Base-by-base conservation (phyloP, 1,139 yeast genomes). In the Scheffersomyces lignicola region DNA sequence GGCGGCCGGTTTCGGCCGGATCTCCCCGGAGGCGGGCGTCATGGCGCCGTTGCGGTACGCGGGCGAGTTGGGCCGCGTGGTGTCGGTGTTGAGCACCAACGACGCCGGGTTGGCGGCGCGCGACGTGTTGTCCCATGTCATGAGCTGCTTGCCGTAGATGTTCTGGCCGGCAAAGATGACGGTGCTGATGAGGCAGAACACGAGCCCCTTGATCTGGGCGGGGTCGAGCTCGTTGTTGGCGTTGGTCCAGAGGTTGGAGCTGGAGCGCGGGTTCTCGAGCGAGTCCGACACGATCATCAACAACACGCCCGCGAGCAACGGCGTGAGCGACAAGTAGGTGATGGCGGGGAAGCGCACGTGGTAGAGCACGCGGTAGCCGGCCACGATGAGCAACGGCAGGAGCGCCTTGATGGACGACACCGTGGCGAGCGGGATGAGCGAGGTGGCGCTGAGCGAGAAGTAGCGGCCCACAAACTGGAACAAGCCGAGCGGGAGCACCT, bases 361-460 rank as follows among this genome's bases (percentile, higher is more conserved):
- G 42, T 65, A 66, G 10, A 65, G 37, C 4, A 62, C 24, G 27
- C 69, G 45, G 39, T 66, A 67, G 2, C 70, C 68, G 7, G 49
- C 28, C 9, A 66, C 72, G 26, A 67, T 59, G 29, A 67, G 44
- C 34, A 67, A 44, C 4, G 73, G 73, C 7, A 68, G 60, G 21
- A 67, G 53, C 1, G 73, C 70, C 44, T 66, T 65, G 21, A 67
- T 52, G 41, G 70, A 62, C 3, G 70, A 63, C 2, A 65, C 65
- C 1, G 73, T 62, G 3, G 73, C 65, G 33, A 67, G 52, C 1
- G 71, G 63, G 9, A 67, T 59, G 31, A 65, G 48, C 22, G 69
- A 62, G 4, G 69, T 64, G 10, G 73, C 72, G 43, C 56, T 54
- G 24, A 67, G 50, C 9, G 69, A 63, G 38, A 62, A 61, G 44